Percentiles rank a stretch among this genome's conserved stretches.
Conservation (phyloP, 495 filamentous ascomycete species). For the Margaritispora aquatica region DNA sequence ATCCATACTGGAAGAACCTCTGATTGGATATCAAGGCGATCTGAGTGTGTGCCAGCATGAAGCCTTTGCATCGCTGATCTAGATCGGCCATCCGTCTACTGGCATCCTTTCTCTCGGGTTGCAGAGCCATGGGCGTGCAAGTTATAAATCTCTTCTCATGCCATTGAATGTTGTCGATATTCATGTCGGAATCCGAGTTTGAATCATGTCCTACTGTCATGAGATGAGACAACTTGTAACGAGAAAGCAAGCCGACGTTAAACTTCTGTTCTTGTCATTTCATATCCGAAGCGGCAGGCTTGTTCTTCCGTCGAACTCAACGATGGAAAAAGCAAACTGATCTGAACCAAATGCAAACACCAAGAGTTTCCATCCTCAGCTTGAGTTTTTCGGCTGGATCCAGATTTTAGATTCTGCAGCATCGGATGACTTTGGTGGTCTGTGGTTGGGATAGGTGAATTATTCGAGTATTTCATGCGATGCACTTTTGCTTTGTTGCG, state of each 20-base stretch:
- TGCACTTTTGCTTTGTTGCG: not conserved
- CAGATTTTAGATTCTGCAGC: not conserved
- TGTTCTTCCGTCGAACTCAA: not conserved
- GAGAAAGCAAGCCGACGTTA: not conserved
- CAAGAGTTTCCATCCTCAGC: not conserved
- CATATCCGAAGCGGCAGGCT: not conserved
- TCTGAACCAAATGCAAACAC: not conserved
- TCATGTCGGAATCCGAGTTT: not conserved
- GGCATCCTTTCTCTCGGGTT: not conserved
- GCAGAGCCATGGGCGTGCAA: too few relatives aligned
- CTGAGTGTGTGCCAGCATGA: not conserved
- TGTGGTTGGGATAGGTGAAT: not conserved
- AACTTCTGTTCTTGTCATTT: not conserved
- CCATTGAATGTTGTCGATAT: not conserved
- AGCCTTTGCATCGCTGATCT: not conserved
- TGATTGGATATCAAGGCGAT: not conserved
- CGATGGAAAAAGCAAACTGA: not conserved
- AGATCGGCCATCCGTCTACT: not conserved
- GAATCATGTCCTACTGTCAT: not conserved
- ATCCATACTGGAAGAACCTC: not conserved
- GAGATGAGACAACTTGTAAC: not conserved
- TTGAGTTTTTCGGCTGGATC: not conserved
- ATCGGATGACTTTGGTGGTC: not conserved
- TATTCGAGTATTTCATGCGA: not conserved
- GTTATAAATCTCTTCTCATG: too few relatives aligned